These are phyloP conservation scores for Bipolaris gigantea DNA, from an alignment of 2,329 filamentous ascomycete species.

Conservation along the genomic window DNA sequence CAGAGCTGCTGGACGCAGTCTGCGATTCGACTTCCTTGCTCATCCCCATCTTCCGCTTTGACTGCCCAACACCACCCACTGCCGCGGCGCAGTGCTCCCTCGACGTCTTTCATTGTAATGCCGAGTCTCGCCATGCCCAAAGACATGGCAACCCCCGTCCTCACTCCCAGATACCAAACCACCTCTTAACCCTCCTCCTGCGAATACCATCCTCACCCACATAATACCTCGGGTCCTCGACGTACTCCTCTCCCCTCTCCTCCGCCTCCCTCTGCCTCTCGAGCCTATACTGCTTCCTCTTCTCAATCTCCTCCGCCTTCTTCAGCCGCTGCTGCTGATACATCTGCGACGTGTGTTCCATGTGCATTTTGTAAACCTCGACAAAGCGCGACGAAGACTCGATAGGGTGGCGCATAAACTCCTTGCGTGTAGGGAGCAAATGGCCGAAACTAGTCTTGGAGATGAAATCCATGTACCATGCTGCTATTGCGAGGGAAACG, in stretches of 20 bases:
- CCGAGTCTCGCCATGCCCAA: background rate
- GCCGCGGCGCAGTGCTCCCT: background rate
- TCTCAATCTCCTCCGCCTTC: conserved; percentile 81
- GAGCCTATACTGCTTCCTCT: conserved; percentile 81
- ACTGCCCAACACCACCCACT: background rate
- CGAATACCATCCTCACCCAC: conserved; percentile 46
- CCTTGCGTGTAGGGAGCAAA: conserved; percentile 71
- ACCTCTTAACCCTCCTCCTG: conserved; percentile 71
- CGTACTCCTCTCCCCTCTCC: conserved; percentile 40
- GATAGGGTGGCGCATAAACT: conserved; percentile 71
- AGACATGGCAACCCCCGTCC: background rate
- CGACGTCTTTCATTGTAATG: background rate
- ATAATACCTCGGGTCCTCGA: conserved; percentile 44
- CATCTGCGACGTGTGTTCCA: conserved; percentile 68
- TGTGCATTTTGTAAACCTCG: conserved; percentile 75
- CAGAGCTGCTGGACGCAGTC: background rate
- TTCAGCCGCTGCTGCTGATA: conserved; percentile 72
- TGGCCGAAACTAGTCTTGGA: conserved; percentile 77
- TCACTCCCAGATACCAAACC: conserved; percentile 74
- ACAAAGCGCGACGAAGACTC: conserved; percentile 65
- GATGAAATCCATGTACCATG: conserved; percentile 78
- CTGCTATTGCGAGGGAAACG: conserved; percentile 67
- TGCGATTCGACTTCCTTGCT: background rate
- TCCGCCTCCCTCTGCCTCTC: conserved; percentile 44
- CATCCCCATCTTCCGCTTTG: background rate